These are phyloP conservation scores for Saccharomycopsis sp. DNA, from an alignment of 805 yeast genomes.

Conservation along the genomic window DNA sequence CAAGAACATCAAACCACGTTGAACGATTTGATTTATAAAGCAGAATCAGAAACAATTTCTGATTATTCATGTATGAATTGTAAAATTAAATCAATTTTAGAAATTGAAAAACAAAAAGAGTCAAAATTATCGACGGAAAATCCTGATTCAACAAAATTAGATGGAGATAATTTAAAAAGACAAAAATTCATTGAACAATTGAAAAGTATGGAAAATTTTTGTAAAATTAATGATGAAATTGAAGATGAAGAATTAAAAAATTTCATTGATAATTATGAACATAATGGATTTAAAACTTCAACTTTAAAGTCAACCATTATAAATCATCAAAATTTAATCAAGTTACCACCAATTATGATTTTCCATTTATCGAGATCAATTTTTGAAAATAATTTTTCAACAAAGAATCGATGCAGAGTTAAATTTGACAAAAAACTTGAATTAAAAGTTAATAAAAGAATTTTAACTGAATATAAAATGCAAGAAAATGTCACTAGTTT, in stretches of 20 bases:
- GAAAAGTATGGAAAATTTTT: conserved; percentile 27
- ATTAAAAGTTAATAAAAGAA: conserved; percentile 35
- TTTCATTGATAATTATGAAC: conserved; percentile 38
- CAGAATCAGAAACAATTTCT: conserved; percentile 58
- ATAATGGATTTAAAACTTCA: conserved; percentile 33
- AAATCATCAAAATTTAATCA: conserved; percentile 49
- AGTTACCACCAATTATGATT: conserved; percentile 61
- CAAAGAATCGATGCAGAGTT: conserved; percentile 69
- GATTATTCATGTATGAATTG: conserved; percentile 77
- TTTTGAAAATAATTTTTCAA: conserved; percentile 52
- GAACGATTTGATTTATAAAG: conserved; percentile 42
- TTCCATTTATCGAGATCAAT: conserved; percentile 84
- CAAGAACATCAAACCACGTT: conserved; percentile 38
- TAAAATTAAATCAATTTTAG: conserved; percentile 35
- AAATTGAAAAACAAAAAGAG: conserved; percentile 23
- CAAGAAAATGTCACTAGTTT: conserved; percentile 21
- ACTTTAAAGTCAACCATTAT: conserved; percentile 53
- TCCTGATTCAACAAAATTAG: conserved; percentile 10
- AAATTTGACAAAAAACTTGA: conserved; percentile 44
- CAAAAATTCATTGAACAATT: conserved; percentile 20
- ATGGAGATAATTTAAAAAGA: neutral
- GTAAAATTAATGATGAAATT: conserved; percentile 56
- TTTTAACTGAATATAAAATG: conserved; percentile 22
- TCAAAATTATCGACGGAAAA: conserved; percentile 5
- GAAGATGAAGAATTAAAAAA: conserved; percentile 35